These are phyloP conservation scores for Aegilops sharonensis DNA, from an alignment of 176 grass and related monocot genomes.

Conservation along the genomic window DNA sequence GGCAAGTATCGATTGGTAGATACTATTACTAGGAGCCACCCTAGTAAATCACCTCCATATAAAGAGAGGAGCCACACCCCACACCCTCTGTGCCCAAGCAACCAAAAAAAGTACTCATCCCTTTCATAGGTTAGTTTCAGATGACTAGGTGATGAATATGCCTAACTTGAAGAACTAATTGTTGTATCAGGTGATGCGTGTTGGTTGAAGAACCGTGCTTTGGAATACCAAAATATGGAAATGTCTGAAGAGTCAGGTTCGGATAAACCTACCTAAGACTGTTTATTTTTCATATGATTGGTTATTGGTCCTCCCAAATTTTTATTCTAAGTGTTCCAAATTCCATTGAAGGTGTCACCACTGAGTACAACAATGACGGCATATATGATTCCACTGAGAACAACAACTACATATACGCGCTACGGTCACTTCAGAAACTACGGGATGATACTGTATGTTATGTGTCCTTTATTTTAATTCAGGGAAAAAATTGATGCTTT, in stretches of 20 bases:
- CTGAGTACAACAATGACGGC: not conserved
- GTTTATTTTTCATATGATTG: not conserved
- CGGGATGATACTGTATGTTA: constrained; percentile 12
- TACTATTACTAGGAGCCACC: not conserved
- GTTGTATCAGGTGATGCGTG: not conserved
- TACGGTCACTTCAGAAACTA: not conserved
- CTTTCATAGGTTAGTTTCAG: not conserved
- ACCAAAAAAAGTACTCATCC: not conserved
- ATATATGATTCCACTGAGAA: not conserved
- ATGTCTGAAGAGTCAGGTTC: not conserved
- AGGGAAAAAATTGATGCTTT: not conserved
- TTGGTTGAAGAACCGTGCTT: not conserved
- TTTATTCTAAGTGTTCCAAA: not conserved
- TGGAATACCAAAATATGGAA: not conserved
- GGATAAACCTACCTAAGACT: not conserved
- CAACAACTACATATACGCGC: not conserved
- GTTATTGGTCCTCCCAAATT: not conserved
- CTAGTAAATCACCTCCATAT: not conserved
- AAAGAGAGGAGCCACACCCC: not conserved
- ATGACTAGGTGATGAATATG: not conserved
- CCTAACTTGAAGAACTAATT: constrained; percentile 14
- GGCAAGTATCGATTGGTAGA: not conserved
- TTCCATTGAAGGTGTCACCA: not conserved
- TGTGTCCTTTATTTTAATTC: not conserved
- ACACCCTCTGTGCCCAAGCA: not conserved